Percentiles rank a stretch among this genome's conserved stretches.
phyloP scores from a whole-genome alignment of 257 asterid species.

The Catharanthus roseus region DNA sequence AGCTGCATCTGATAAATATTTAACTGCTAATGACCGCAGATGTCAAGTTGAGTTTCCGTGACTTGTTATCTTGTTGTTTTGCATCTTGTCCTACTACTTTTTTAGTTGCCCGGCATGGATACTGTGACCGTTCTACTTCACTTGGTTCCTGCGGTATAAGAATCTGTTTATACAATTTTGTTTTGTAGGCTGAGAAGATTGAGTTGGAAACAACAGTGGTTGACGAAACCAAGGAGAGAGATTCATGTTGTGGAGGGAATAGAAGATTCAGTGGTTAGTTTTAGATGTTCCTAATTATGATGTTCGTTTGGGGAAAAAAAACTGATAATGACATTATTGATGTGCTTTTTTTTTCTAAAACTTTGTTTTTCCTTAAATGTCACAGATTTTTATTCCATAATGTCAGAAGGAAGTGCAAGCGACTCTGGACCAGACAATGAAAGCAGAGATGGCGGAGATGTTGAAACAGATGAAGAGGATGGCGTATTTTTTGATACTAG shows the following conservation, averaged over 20 bases:
- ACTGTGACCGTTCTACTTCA: background rate
- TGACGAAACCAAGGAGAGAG: slow-evolving; percentile 94
- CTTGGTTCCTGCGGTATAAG: background rate
- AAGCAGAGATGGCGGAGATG: slow-evolving; percentile 76
- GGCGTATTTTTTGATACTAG: slow-evolving; percentile 78
- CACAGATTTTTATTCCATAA: slow-evolving; percentile 88
- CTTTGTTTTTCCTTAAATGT: background rate
- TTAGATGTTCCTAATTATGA: slow-evolving; percentile 6
- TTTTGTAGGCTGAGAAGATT: slow-evolving; percentile 79
- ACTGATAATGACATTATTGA: background rate
- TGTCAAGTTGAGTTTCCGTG: background rate
- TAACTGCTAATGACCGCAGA: background rate
- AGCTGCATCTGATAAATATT: background rate
- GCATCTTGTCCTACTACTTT: background rate
- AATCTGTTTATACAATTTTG: slow-evolving; percentile 9
- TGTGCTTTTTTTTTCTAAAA: background rate
- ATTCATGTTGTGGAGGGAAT: slow-evolving; percentile 87
- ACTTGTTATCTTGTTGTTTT: background rate
- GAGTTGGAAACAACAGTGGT: slow-evolving; percentile 98
- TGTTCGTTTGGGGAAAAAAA: slow-evolving; percentile 9
- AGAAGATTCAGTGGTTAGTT: slow-evolving; percentile 95
- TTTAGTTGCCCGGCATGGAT: background rate
- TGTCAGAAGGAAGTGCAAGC: slow-evolving; percentile 93
- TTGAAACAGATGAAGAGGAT: slow-evolving; percentile 91
- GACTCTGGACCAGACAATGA: slow-evolving; percentile 93